Evolutionary conservation across 306 rosid genomes (phyloP).

Genomic region (Leucaena leucocephala): DNA sequence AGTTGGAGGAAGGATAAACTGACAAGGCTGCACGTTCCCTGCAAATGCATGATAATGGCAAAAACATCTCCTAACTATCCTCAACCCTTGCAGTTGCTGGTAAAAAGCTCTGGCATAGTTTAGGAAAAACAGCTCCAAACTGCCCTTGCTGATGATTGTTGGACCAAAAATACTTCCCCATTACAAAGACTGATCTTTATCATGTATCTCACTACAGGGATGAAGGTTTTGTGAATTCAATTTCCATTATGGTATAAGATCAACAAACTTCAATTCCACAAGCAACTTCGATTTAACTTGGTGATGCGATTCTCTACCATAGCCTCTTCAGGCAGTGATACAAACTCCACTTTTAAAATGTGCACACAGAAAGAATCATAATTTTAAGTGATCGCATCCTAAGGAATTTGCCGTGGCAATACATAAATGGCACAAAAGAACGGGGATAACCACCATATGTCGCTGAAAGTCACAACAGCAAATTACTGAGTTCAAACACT

Average conservation of each 20-base stretch:
- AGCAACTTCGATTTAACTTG: not conserved
- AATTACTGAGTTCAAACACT: not conserved
- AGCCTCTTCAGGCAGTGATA: not conserved
- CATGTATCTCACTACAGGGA: not conserved
- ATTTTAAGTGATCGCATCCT: not conserved
- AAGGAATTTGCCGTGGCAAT: not conserved
- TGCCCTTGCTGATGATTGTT: not conserved
- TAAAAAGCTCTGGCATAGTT: not conserved
- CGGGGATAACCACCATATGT: not conserved
- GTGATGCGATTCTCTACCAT: not conserved
- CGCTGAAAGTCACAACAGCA: not conserved
- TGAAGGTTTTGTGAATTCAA: not conserved
- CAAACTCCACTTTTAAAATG: not conserved
- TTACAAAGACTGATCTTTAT: not conserved
- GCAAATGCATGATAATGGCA: constrained; percentile 45
- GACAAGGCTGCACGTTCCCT: constrained; percentile 98
- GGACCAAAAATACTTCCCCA: not conserved
- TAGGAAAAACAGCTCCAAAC: not conserved
- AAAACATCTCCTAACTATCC: constrained; percentile 1
- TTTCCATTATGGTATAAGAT: not conserved
- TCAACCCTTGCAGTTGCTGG: not conserved
- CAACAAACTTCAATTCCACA: not conserved
- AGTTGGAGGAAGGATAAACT: constrained; percentile 83
- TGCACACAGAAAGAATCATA: not conserved
- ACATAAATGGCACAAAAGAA: not conserved